Evolutionary conservation across 257 asterid species (phyloP).

Genomic region (Nicotiana sylvestris): DNA sequence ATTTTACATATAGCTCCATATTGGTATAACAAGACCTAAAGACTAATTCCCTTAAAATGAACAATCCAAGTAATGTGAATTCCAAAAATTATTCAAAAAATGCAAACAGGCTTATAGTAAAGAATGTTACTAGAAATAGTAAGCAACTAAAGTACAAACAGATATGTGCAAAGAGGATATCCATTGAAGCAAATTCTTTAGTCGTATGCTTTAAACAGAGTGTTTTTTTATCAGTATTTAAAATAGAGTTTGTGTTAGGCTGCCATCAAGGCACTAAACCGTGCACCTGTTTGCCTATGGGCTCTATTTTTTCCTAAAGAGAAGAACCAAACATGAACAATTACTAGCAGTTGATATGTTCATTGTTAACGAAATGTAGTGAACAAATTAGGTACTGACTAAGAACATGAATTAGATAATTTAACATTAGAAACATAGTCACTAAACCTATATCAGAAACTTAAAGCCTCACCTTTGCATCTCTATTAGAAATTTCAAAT

Average conservation of each 20-base stretch:
- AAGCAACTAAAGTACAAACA: not conserved
- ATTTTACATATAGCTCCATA: not conserved
- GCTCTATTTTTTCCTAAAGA: not conserved
- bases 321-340: not conserved
- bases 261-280: not conserved
- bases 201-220: not conserved
- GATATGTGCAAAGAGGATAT: not conserved
- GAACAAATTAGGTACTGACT: too few relatives aligned
- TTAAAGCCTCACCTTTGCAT: not conserved
- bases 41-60: not conserved
- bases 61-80: conserved; percentile 5
- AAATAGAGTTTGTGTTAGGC: not conserved
- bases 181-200: not conserved
- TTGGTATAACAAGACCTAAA: not conserved
- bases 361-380: not conserved
- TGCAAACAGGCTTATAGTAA: not conserved
- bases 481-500: too few relatives aligned
- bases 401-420: not conserved
- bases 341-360: not conserved
- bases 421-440: not conserved
- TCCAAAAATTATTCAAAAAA: not conserved
- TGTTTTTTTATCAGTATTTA: too few relatives aligned
- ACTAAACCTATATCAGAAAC: not conserved
- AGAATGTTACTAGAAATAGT: not conserved
- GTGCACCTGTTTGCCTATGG: not conserved